These are phyloP conservation scores for Botrytis aclada DNA, from an alignment of 2,329 filamentous ascomycete genomes.

Conservation along the genomic window DNA sequence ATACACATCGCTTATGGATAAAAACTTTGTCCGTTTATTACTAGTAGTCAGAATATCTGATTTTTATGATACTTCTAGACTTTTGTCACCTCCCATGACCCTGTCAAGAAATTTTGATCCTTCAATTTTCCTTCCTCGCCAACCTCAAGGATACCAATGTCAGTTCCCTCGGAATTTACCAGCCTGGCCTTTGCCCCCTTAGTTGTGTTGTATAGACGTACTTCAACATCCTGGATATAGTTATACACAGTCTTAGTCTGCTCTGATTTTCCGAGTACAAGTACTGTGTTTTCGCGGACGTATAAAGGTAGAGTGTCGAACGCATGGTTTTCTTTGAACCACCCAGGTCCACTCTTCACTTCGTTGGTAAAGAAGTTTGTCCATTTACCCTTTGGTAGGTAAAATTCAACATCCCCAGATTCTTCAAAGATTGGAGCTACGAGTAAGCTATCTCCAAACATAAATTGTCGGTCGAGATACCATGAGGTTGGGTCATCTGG, in stretches of 20 bases:
- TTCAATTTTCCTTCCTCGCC: conserved; percentile 42
- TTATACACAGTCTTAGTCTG: conserved; percentile 36
- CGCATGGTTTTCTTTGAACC: conserved; percentile 46
- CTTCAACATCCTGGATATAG: conserved; percentile 40
- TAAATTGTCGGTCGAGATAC: conserved; percentile 57
- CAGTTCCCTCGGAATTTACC: conserved; percentile 44
- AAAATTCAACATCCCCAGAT: conserved; percentile 54
- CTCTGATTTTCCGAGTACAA: conserved; percentile 34
- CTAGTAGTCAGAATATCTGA: not conserved
- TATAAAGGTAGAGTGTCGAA: conserved; percentile 49
- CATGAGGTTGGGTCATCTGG: conserved; percentile 57
- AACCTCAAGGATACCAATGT: conserved; percentile 43
- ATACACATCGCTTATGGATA: not conserved
- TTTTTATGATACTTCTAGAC: not conserved
- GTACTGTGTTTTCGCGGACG: conserved; percentile 40
- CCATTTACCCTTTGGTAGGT: conserved; percentile 51
- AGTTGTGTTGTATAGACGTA: conserved; percentile 45
- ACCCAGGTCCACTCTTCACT: conserved; percentile 42
- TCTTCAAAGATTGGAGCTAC: conserved; percentile 59
- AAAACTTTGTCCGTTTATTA: too few relatives aligned
- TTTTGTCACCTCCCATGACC: conserved; percentile 32
- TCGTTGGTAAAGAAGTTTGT: conserved; percentile 48
- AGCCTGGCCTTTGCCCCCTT: conserved; percentile 44
- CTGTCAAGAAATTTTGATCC: conserved; percentile 43
- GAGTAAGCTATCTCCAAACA: conserved; percentile 56